These are phyloP conservation scores for Trichaptum fuscoviolaceum DNA, from an alignment of 768 basidiomycete species.

Conservation along the genomic window DNA sequence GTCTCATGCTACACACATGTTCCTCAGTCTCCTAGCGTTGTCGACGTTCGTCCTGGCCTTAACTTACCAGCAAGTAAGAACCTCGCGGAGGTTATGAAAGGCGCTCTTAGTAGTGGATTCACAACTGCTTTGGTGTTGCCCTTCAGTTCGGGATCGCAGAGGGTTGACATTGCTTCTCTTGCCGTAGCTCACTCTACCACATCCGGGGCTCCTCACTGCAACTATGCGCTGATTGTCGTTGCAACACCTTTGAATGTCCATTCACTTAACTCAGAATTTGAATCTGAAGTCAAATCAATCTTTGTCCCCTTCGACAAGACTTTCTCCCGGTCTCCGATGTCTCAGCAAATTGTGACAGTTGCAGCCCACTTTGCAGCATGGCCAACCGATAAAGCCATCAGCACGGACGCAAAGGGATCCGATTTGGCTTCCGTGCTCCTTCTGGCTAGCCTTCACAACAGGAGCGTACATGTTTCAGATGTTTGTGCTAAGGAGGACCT, in stretches of 20 bases:
- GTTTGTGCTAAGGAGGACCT: constrained; percentile 85
- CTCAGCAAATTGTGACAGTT: constrained; percentile 58
- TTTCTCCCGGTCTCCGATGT: constrained; percentile 24
- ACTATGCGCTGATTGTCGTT: constrained; percentile 78
- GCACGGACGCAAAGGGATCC: constrained; percentile 89
- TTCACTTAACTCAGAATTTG: constrained; percentile 64
- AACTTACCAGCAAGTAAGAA: constrained; percentile 49
- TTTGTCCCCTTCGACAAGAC: constrained; percentile 70
- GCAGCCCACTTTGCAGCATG: constrained; percentile 87
- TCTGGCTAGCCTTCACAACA: constrained; percentile 84
- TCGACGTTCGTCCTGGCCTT: constrained; percentile 80
- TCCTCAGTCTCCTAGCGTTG: constrained; percentile 90
- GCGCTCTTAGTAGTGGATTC: constrained; percentile 86
- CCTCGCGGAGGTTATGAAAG: constrained; percentile 64
- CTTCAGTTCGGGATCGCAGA: constrained; percentile 51
- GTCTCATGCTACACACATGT: constrained; percentile 82
- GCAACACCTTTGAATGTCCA: constrained; percentile 66
- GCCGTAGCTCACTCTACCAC: constrained; percentile 65
- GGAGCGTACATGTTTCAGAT: constrained; percentile 87
- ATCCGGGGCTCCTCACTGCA: constrained; percentile 67
- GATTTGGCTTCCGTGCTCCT: constrained; percentile 91
- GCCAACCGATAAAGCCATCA: constrained; percentile 87
- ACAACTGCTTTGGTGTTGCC: constrained; percentile 80
- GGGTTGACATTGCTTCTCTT: constrained; percentile 64
- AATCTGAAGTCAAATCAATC: constrained; percentile 76